Evolutionary conservation across 1,139 yeast genomes (phyloP).

Genomic region (Geotrichum klebahnii): DNA sequence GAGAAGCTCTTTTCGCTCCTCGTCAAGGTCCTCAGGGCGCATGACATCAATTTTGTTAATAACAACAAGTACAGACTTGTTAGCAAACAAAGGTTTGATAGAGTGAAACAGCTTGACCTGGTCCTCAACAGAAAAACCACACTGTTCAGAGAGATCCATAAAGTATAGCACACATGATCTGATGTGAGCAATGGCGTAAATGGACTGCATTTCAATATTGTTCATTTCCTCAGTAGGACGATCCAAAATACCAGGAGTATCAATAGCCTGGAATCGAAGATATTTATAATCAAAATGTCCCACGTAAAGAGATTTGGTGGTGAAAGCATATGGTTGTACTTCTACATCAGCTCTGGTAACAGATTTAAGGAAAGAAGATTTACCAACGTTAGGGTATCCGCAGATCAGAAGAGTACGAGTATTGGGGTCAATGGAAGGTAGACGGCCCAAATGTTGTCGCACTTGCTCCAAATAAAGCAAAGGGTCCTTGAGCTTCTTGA

Average conservation of each 20-base stretch:
- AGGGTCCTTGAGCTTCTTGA: constrained; percentile 92
- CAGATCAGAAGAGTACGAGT: constrained; percentile 95
- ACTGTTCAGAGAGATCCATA: constrained; percentile 97
- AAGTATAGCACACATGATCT: constrained; percentile 93
- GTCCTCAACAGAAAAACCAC: constrained; percentile 96
- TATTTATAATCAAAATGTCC: constrained; percentile 98
- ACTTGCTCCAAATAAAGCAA: constrained; percentile 92
- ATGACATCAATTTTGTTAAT: constrained; percentile 92
- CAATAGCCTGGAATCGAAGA: constrained; percentile 95
- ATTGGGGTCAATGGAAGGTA: constrained; percentile 96
- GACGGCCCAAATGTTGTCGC: constrained; percentile 97
- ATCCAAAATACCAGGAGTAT: constrained; percentile 97
- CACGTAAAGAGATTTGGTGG: constrained; percentile 89
- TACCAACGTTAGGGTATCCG: constrained; percentile 99
- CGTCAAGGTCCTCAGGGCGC: constrained; percentile 74
- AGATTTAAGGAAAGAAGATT: constrained; percentile 86
- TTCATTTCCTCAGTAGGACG: constrained; percentile 99
- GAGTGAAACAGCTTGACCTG: constrained; percentile 96
- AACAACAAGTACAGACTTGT: constrained; percentile 92
- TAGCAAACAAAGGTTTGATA: constrained; percentile 93
- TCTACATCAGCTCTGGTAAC: constrained; percentile 98
- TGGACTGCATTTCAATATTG: constrained; percentile 98
- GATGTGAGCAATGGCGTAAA: constrained; percentile 96
- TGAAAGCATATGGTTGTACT: constrained; percentile 98
- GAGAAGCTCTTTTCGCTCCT: constrained; percentile 68